Conservation (phyloP, 495 filamentous ascomycete genomes). For the Trichoderma orchidacearum region DNA sequence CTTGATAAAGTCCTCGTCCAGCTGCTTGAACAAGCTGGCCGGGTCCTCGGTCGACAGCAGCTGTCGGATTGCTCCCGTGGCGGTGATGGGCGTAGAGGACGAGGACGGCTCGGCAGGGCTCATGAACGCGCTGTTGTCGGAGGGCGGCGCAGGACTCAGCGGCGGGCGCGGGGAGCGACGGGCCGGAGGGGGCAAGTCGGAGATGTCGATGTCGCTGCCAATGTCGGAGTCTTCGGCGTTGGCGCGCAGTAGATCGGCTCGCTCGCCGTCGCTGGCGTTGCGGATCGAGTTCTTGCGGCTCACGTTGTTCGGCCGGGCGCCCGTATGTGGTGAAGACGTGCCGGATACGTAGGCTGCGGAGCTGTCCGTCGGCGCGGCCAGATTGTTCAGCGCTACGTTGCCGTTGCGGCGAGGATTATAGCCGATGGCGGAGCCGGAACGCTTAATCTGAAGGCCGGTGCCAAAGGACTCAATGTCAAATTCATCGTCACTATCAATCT, state of each 20-base stretch:
- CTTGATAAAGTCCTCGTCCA: conserved; percentile 96
- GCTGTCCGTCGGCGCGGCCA: conserved; percentile 20
- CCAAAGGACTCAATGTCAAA: conserved; percentile 88
- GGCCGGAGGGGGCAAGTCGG: conserved; percentile 40
- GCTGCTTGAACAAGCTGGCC: conserved; percentile 76
- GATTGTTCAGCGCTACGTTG: conserved; percentile 38
- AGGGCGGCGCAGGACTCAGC: conserved; percentile 40
- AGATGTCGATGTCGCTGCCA: conserved; percentile 53
- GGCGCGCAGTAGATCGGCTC: conserved; percentile 50
- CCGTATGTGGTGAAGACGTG: conserved; percentile 30
- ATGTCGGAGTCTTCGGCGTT: conserved; percentile 49
- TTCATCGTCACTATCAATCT: conserved; percentile 93
- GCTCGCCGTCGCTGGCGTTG: conserved; percentile 37
- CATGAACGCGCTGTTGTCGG: conserved; percentile 7
- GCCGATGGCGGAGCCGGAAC: conserved; percentile 53
- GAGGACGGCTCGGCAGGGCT: background rate
- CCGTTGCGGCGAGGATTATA: conserved; percentile 54
- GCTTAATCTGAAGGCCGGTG: conserved; percentile 50
- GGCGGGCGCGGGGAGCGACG: conserved; percentile 28
- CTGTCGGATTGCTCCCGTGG: conserved; percentile 58
- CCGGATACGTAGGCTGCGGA: conserved; percentile 34
- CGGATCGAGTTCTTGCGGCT: conserved; percentile 31
- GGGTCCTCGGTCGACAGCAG: conserved; percentile 66
- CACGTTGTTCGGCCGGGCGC: conserved; percentile 25
- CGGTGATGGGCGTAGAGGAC: conserved; percentile 45